A percentile compares a stretch with the other conserved stretches of the same genome.
Evolutionary conservation across 805 yeast species (phyloP).

Genomic region (Lipomyces sp.): DNA sequence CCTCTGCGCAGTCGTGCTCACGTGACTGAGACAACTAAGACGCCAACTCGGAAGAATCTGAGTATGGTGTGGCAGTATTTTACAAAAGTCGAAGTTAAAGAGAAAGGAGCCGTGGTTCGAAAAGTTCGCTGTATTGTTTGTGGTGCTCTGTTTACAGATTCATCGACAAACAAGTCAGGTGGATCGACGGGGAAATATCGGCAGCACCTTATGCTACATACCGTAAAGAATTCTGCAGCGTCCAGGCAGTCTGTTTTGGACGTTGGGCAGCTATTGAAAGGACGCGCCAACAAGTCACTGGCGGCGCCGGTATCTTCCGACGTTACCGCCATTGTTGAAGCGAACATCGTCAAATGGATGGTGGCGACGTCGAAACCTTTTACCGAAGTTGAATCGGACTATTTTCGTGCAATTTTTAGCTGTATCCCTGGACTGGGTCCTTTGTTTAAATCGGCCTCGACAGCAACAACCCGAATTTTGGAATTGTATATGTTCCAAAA

Average conservation of each 20-base stretch:
- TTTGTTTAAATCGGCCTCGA: constrained; percentile 9
- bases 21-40: background rate
- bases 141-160: constrained; percentile 10
- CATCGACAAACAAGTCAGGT: constrained; percentile 8
- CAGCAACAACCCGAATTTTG: constrained; percentile 8
- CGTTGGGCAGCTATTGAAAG: background rate
- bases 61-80: constrained; percentile 6
- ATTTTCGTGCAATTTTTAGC: constrained; percentile 1
- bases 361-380: constrained; percentile 6
- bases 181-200: constrained; percentile 5
- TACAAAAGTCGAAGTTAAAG: constrained; percentile 8
- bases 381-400: constrained; percentile 8
- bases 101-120: constrained; percentile 3
- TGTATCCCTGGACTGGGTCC: constrained; percentile 5
- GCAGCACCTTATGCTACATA: too few relatives aligned
- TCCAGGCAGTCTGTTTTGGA: constrained; percentile 6
- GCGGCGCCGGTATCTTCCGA: background rate
- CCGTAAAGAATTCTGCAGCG: constrained; percentile 3
- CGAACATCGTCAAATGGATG: background rate
- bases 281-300: constrained; percentile 4
- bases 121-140: constrained; percentile 4
- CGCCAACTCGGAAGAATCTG: background rate
- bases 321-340: constrained; percentile 4
- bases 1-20: constrained; percentile 1
- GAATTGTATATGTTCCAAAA: constrained; percentile 4